Percentiles rank a stretch among this genome's conserved stretches.
Evolutionary conservation across 768 basidiomycete genomes (phyloP).

Genomic region (Podaxis sp.): DNA sequence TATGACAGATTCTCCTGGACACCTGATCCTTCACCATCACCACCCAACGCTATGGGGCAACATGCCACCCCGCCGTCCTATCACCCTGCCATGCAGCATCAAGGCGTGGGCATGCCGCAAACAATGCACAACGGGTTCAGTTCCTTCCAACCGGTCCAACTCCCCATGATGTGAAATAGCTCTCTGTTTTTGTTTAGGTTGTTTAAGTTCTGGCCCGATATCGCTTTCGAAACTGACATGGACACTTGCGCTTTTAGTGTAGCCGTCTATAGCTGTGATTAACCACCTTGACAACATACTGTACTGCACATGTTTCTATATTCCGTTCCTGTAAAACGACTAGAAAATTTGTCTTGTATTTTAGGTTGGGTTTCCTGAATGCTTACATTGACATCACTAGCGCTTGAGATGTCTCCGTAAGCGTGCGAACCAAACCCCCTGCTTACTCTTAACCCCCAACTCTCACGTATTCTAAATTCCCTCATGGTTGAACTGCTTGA

Average conservation of each 20-base stretch:
- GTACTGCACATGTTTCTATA: too few species aligned
- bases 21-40: constrained; percentile 35
- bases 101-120: constrained; percentile 17
- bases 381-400: too few species aligned
- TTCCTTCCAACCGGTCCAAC: constrained; percentile 28
- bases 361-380: too few species aligned
- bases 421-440: too few species aligned
- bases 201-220: not conserved
- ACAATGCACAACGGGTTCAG: constrained; percentile 24
- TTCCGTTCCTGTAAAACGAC: too few species aligned
- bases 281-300: too few species aligned
- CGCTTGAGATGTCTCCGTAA: too few species aligned
- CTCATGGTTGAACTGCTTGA: constrained; percentile 22
- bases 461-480: too few species aligned
- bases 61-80: constrained; percentile 17
- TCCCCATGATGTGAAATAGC: constrained; percentile 15
- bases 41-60: constrained; percentile 19
- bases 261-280: too few species aligned
- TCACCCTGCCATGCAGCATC: constrained; percentile 15
- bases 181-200: not conserved
- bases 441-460: too few species aligned
- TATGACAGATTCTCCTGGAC: constrained; percentile 33
- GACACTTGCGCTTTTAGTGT: too few species aligned
- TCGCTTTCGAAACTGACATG: not conserved
- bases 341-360: too few species aligned